phyloP scores from a whole-genome alignment of 2,329 filamentous ascomycete species.

The Fusarium anguioides region DNA sequence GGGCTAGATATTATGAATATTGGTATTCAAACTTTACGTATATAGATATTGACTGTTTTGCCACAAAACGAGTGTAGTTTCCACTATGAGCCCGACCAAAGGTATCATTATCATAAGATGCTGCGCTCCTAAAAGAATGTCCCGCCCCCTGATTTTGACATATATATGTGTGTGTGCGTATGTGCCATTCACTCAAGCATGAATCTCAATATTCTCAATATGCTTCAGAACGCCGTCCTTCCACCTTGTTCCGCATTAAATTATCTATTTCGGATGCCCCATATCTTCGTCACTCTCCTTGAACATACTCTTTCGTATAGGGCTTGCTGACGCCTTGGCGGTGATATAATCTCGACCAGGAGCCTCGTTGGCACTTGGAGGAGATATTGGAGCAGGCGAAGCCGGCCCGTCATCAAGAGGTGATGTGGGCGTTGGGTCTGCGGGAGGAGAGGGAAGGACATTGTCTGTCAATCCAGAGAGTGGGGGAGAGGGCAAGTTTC shows the following conservation, averaged over 20 bases:
- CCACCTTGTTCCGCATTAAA: not conserved
- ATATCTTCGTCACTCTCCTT: constrained; percentile 56
- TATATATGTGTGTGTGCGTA: no score
- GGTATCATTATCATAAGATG: constrained; percentile 18
- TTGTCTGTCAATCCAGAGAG: constrained; percentile 11
- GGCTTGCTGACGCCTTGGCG: constrained; percentile 39
- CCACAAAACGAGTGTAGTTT: constrained; percentile 27
- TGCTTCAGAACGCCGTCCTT: constrained; percentile 35
- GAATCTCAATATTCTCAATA: not conserved
- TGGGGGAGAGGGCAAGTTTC: constrained; percentile 10
- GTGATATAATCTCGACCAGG: constrained; percentile 46
- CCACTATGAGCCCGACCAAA: constrained; percentile 5
- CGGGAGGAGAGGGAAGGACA: constrained; percentile 26
- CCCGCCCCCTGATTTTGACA: constrained; percentile 2
- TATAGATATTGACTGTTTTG: constrained; percentile 26
- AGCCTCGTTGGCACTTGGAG: constrained; percentile 45
- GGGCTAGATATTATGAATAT: constrained; percentile 16
- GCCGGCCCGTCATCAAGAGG: constrained; percentile 8
- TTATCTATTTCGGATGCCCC: constrained; percentile 37
- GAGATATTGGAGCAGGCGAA: constrained; percentile 36
- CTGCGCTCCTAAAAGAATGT: constrained; percentile 32
- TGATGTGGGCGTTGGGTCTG: constrained; percentile 17
- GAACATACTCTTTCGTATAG: constrained; percentile 56
- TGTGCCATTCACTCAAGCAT: not conserved
- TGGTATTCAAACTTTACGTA: constrained; percentile 25